These are phyloP conservation scores for Polytolypa hystricis DNA, from an alignment of 2,329 filamentous ascomycete species.

Conservation along the genomic window DNA sequence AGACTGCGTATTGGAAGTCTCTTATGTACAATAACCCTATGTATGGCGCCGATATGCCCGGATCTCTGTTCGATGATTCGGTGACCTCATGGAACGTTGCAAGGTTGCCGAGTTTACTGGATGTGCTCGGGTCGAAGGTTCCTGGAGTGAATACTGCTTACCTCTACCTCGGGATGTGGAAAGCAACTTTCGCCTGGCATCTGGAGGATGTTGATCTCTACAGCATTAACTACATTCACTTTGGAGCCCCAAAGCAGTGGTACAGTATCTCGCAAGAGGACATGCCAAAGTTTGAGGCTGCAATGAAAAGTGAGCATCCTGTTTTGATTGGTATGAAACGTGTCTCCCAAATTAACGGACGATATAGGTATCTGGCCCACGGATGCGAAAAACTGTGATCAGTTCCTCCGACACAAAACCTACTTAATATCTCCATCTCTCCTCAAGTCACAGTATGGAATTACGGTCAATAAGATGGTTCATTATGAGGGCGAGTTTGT, in stretches of 20 bases:
- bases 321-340: background rate
- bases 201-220: slow-evolving; percentile 96
- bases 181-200: slow-evolving; percentile 98
- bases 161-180: slow-evolving; percentile 98
- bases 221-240: slow-evolving; percentile 99
- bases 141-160: slow-evolving; percentile 98
- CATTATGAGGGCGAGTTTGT: slow-evolving; percentile 97
- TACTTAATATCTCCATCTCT: slow-evolving; percentile 90
- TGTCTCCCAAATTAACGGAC: no score
- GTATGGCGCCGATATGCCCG: slow-evolving; percentile 93
- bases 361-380: slow-evolving; percentile 64
- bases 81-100: slow-evolving; percentile 87
- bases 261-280: slow-evolving; percentile 98
- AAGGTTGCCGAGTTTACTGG: slow-evolving; percentile 83
- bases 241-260: slow-evolving; percentile 97
- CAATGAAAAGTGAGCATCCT: slow-evolving; percentile 60
- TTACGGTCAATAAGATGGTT: slow-evolving; percentile 90
- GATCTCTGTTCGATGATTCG: slow-evolving; percentile 80
- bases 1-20: slow-evolving; percentile 94
- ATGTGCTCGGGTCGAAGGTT: slow-evolving; percentile 88
- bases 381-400: slow-evolving; percentile 88
- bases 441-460: slow-evolving; percentile 77
- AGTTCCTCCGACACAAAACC: slow-evolving; percentile 94
- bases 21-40: slow-evolving; percentile 88
- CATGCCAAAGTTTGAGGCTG: slow-evolving; percentile 79